Conservation (phyloP, 306 rosid species). For the Delonix regia region DNA sequence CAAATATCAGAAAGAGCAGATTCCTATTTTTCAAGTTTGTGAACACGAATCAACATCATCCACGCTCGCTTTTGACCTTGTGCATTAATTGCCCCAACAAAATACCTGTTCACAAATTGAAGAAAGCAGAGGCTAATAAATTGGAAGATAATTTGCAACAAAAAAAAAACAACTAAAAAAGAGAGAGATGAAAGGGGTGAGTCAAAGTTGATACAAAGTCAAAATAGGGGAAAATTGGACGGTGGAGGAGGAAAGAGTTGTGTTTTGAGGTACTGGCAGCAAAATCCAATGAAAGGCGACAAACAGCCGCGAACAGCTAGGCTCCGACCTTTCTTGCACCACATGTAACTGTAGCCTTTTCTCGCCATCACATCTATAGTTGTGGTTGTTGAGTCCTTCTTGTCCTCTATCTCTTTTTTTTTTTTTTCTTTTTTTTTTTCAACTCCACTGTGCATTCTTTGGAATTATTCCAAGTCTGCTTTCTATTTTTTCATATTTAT, state of each 20-base stretch:
- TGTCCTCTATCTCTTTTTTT: neutral
- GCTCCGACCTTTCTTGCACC: constrained; percentile 25
- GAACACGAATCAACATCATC: constrained; percentile 1
- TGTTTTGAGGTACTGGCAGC: neutral
- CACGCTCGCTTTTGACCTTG: neutral
- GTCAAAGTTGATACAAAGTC: neutral
- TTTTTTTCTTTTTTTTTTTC: neutral
- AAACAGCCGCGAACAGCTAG: constrained; percentile 62
- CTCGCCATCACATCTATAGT: constrained; percentile 36
- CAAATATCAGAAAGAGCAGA: constrained; percentile 7
- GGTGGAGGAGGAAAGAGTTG: neutral
- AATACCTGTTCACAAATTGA: too few species aligned
- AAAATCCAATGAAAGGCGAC: constrained; percentile 44
- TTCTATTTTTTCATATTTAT: too few species aligned
- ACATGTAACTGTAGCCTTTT: constrained; percentile 23
- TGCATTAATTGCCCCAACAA: neutral
- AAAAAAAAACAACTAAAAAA: neutral
- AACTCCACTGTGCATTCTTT: neutral
- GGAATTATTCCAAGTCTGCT: too few species aligned
- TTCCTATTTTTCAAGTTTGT: constrained; percentile 8
- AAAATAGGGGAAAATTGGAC: neutral
- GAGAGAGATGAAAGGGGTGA: neutral
- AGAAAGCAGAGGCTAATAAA: neutral
- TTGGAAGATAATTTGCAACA: neutral
- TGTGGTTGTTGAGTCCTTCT: neutral